Percentiles rank a stretch among this genome's conserved stretches.
Evolutionary conservation across 305 asterid genomes (phyloP).

Genomic region (Plantago coronopus): DNA sequence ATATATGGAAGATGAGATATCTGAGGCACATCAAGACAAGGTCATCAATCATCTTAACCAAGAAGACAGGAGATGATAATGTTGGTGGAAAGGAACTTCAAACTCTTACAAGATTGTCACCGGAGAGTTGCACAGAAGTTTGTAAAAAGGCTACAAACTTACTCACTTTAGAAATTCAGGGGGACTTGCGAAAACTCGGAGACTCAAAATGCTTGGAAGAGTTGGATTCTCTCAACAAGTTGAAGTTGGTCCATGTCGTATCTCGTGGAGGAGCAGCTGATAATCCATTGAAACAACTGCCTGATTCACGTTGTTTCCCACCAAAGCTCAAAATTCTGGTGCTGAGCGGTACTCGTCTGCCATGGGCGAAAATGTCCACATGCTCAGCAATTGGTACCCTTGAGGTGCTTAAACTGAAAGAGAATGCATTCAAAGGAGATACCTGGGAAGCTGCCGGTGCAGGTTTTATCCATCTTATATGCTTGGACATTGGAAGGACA

Average conservation of each 20-base stretch:
- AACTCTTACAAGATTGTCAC: background rate
- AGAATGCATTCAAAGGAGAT: background rate
- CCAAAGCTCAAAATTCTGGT: background rate
- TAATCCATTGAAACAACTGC: background rate
- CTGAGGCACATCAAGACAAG: background rate
- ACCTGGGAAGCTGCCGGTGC: background rate
- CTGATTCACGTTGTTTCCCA: background rate
- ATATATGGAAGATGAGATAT: constrained; percentile 6
- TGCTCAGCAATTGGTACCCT: background rate
- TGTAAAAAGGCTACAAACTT: background rate
- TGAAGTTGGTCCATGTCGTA: background rate
- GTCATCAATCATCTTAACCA: background rate
- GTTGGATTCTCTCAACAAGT: background rate
- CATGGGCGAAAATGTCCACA: background rate
- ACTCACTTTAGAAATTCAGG: background rate
- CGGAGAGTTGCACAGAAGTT: constrained; percentile 2
- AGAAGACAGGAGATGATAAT: background rate
- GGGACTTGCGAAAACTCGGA: background rate
- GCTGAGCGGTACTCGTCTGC: background rate
- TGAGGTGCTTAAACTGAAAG: constrained; percentile 2
- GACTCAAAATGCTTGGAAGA: background rate
- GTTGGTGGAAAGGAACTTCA: background rate
- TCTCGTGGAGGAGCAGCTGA: background rate
- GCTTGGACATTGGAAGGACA: constrained; percentile 3
- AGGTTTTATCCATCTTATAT: background rate